Percentiles rank a stretch among this genome's conserved stretches.
These are phyloP conservation scores for Aspergillus sclerotiicarbonarius DNA, from an alignment of 495 filamentous ascomycete species.

Conservation along the genomic window DNA sequence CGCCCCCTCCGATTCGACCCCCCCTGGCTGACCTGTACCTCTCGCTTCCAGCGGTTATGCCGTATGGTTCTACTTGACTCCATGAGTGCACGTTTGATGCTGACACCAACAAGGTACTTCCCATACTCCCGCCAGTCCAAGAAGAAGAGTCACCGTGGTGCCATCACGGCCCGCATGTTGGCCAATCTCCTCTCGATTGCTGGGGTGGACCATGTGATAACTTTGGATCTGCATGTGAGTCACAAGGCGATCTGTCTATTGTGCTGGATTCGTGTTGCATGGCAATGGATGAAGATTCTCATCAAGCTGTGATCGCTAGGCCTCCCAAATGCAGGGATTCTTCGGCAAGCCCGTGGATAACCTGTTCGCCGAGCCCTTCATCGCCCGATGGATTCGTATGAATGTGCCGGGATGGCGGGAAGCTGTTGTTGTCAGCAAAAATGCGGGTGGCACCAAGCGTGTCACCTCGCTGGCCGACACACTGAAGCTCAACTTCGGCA, in stretches of 20 bases:
- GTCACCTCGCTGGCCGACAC: slow-evolving; percentile 97
- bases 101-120: slow-evolving; percentile 69
- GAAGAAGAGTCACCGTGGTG: slow-evolving; percentile 95
- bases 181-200: slow-evolving; percentile 92
- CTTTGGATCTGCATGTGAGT: slow-evolving; percentile 85
- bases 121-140: slow-evolving; percentile 98
- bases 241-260: slow-evolving; percentile 9
- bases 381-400: slow-evolving; percentile 91
- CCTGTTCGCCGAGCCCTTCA: slow-evolving; percentile 91
- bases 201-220: slow-evolving; percentile 95
- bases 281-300: slow-evolving; percentile 12
- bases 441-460: slow-evolving; percentile 92
- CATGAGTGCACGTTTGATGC: slow-evolving; percentile 36
- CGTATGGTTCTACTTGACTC: slow-evolving; percentile 50
- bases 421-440: slow-evolving; percentile 96
- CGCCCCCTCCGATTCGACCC: not conserved
- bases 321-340: slow-evolving; percentile 98
- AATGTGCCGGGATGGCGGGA: slow-evolving; percentile 86
- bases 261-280: slow-evolving; percentile 7
- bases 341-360: slow-evolving; percentile 98
- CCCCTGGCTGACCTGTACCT: slow-evolving; percentile 20
- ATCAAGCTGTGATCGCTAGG: slow-evolving; percentile 36
- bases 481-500: slow-evolving; percentile 93
- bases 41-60: slow-evolving; percentile 74
- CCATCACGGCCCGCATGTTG: slow-evolving; percentile 95